Percentiles rank a stretch among this genome's conserved stretches.
Evolutionary conservation across 768 basidiomycete genomes (phyloP).

Genomic region (Cantharellus anzutake): DNA sequence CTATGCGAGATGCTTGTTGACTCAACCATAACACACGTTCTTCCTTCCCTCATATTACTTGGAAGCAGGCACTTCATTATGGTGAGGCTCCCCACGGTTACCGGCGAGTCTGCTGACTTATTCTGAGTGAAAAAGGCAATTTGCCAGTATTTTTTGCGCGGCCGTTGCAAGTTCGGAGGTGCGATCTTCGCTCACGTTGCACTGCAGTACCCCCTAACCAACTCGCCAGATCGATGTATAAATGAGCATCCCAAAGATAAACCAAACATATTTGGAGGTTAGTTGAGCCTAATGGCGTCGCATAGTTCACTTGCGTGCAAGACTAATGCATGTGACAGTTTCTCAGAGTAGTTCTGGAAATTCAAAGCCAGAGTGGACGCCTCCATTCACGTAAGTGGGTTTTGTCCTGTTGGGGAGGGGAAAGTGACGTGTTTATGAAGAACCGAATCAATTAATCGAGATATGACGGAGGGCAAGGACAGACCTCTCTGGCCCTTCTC

Average conservation of each 20-base stretch:
- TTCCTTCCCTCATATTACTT: no score
- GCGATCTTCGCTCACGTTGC: not conserved
- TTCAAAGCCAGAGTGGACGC: not conserved
- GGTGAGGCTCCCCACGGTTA: no score
- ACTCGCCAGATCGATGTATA: not conserved
- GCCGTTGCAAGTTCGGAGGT: constrained; percentile 4
- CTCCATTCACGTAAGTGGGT: not conserved
- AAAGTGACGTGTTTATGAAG: constrained; percentile 20
- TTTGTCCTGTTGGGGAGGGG: not conserved
- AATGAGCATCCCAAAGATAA: not conserved
- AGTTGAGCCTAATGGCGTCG: not conserved
- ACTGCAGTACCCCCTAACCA: not conserved
- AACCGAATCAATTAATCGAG: constrained; percentile 38
- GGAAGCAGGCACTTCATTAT: no score
- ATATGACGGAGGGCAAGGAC: constrained; percentile 39
- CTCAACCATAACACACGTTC: no score
- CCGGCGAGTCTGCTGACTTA: no score
- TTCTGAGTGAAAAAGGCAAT: not conserved
- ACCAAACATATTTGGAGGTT: not conserved
- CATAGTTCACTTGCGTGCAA: not conserved
- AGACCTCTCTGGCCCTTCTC: constrained; percentile 67
- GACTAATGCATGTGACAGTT: not conserved
- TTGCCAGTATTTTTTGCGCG: constrained; percentile 6
- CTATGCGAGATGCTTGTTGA: no score
- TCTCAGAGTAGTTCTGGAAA: not conserved